Conservation (phyloP, 176 grass and related monocot genomes). For the Calamus simplicifolius region DNA sequence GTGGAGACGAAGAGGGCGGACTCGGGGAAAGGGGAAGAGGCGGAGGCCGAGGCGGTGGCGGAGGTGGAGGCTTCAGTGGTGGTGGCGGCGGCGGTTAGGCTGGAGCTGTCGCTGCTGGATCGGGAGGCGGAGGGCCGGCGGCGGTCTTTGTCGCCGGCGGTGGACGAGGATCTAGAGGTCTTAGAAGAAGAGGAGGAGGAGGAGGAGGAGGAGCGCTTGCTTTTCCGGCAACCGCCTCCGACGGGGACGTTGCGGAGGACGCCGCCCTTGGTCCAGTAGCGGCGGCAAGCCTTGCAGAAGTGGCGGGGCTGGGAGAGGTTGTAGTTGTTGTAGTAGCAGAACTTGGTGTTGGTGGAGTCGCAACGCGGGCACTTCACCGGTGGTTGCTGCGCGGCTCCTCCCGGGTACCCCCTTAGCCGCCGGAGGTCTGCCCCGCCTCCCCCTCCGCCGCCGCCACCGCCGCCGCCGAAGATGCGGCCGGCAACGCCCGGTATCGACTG, state of each 20-base stretch:
- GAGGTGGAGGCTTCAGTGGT: constrained; percentile 6
- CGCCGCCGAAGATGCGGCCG: no score
- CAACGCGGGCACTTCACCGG: constrained; percentile 26
- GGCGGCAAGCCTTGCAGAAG: no score
- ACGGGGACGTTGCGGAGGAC: no score
- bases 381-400: not conserved
- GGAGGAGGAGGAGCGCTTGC: no score
- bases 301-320: no score
- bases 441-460: constrained; percentile 26
- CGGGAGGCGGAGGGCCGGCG: not conserved
- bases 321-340: not conserved
- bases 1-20: not conserved
- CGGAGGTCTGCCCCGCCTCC: constrained; percentile 40
- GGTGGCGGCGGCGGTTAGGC: not conserved
- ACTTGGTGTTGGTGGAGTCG: constrained; percentile 22
- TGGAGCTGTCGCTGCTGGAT: constrained; percentile 7
- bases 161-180: no score
- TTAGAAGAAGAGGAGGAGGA: no score
- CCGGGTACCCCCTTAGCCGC: constrained; percentile 36
- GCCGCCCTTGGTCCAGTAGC: no score
- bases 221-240: no score
- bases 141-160: no score
- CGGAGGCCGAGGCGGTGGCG: not conserved
- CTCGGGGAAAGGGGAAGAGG: not conserved
- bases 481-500: no score